phyloP scores from a whole-genome alignment of 768 basidiomycete genomes.

The Leucocoprinus leucothites region DNA sequence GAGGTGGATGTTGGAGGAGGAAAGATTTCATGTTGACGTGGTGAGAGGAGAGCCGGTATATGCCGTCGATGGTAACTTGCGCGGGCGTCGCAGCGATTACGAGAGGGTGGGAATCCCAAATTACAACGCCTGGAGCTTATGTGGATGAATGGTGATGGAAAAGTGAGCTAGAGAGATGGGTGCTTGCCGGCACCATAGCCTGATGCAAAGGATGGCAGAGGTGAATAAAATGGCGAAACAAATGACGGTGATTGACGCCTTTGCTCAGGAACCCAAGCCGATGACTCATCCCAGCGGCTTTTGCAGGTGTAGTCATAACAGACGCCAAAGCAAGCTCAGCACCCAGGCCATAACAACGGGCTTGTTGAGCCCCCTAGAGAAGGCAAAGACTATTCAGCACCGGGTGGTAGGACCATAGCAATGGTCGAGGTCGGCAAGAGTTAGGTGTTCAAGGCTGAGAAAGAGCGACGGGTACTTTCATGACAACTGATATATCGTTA shows the following conservation, averaged over 20 bases:
- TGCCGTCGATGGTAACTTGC: slow-evolving; percentile 85
- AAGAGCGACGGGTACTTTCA: slow-evolving; percentile 62
- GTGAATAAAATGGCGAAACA: not conserved
- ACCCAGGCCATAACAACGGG: slow-evolving; percentile 62
- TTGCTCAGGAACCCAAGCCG: slow-evolving; percentile 59
- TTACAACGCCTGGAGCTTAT: slow-evolving; percentile 38
- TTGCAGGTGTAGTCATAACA: slow-evolving; percentile 64
- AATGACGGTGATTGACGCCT: slow-evolving; percentile 30
- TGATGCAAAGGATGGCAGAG: slow-evolving; percentile 17
- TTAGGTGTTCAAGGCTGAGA: no score
- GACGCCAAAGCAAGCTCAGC: slow-evolving; percentile 55
- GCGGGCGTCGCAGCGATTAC: slow-evolving; percentile 73
- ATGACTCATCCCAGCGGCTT: slow-evolving; percentile 62
- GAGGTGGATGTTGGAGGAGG: slow-evolving; percentile 48
- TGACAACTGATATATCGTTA: slow-evolving; percentile 60
- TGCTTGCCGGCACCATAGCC: slow-evolving; percentile 66
- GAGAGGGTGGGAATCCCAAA: slow-evolving; percentile 80
- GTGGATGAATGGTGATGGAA: slow-evolving; percentile 2
- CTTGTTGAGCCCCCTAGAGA: slow-evolving; percentile 68
- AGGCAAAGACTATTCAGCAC: slow-evolving; percentile 63
- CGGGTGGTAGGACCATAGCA: slow-evolving; percentile 48
- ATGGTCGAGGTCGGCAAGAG: no score
- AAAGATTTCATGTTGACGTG: slow-evolving; percentile 39
- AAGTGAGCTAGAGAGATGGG: no score
- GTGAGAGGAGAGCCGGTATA: slow-evolving; percentile 53